Evolutionary conservation across 805 yeast species (phyloP).

Genomic region (Teunomyces pallodes): DNA sequence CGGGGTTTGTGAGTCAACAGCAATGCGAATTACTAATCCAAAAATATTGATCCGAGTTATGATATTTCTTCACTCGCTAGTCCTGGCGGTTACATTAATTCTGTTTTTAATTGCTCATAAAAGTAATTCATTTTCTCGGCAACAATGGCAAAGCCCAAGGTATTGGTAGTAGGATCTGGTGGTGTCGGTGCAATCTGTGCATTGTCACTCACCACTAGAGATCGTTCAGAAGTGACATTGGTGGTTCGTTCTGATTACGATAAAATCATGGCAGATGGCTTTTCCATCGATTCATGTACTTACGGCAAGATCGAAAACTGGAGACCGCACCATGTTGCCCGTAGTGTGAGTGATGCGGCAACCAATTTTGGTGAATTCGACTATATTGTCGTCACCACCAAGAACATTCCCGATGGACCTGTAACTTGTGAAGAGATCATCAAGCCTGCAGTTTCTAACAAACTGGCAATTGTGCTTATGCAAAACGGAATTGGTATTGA

Average conservation of each 20-base stretch:
- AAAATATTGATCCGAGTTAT: too few relatives aligned
- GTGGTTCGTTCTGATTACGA: slow-evolving; percentile 68
- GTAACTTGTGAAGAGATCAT: slow-evolving; percentile 43
- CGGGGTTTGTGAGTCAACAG: too few relatives aligned
- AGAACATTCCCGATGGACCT: slow-evolving; percentile 35
- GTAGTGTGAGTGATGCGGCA: slow-evolving; percentile 46
- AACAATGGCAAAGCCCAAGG: slow-evolving; percentile 19
- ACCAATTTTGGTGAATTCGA: slow-evolving; percentile 29
- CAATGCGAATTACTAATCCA: background rate
- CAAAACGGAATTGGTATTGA: slow-evolving; percentile 43
- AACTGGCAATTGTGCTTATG: slow-evolving; percentile 31
- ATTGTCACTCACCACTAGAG: slow-evolving; percentile 51
- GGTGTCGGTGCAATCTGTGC: slow-evolving; percentile 85
- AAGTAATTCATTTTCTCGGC: too few relatives aligned
- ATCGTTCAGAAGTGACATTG: slow-evolving; percentile 52
- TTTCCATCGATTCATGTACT: slow-evolving; percentile 56
- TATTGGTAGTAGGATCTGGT: slow-evolving; percentile 74
- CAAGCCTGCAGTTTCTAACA: slow-evolving; percentile 15
- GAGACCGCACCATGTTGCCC: slow-evolving; percentile 50
- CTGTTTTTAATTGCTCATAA: too few relatives aligned
- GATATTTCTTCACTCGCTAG: too few relatives aligned
- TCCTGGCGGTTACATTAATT: too few relatives aligned
- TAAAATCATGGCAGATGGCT: slow-evolving; percentile 51
- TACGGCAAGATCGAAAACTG: slow-evolving; percentile 56
- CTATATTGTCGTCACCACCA: slow-evolving; percentile 37